Conservation (phyloP, 2,329 filamentous ascomycete species). For the Cladosporium oxysporum region DNA sequence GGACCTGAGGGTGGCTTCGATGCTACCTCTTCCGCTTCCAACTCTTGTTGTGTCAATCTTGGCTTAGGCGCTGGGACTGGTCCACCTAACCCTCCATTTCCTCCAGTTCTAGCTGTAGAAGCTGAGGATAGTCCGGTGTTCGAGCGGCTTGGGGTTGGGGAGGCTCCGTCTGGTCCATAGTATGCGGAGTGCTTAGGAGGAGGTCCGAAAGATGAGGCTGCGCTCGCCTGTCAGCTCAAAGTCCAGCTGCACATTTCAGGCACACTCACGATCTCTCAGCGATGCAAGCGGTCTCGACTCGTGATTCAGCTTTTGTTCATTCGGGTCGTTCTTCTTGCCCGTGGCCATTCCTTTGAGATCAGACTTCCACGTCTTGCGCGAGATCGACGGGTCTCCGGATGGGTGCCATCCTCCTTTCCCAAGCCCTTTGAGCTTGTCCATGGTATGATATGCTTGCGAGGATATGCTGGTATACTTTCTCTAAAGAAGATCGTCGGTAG, state of each 20-base stretch:
- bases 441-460: conserved; percentile 9
- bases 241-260: neutral
- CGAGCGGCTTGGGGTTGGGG: conserved; percentile 31
- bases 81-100: conserved; percentile 43
- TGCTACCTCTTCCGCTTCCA: conserved; percentile 39
- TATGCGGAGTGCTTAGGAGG: conserved; percentile 69
- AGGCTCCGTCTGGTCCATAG: conserved; percentile 38
- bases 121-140: conserved; percentile 27
- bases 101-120: neutral
- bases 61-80: conserved; percentile 41
- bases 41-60: conserved; percentile 36
- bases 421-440: conserved; percentile 42
- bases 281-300: conserved; percentile 65
- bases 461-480: neutral
- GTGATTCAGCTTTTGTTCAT: conserved; percentile 48
- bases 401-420: conserved; percentile 55
- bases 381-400: conserved; percentile 47
- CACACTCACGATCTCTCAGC: conserved; percentile 63
- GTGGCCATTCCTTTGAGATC: conserved; percentile 44
- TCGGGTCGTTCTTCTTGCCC: conserved; percentile 47
- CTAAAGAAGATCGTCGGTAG: neutral
- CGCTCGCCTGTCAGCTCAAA: conserved; percentile 6
- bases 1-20: conserved; percentile 57
- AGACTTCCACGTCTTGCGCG: conserved; percentile 57
- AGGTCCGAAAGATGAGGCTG: conserved; percentile 69